phyloP scores from a whole-genome alignment of 805 yeast genomes.

The Lipomyces oligophaga region DNA sequence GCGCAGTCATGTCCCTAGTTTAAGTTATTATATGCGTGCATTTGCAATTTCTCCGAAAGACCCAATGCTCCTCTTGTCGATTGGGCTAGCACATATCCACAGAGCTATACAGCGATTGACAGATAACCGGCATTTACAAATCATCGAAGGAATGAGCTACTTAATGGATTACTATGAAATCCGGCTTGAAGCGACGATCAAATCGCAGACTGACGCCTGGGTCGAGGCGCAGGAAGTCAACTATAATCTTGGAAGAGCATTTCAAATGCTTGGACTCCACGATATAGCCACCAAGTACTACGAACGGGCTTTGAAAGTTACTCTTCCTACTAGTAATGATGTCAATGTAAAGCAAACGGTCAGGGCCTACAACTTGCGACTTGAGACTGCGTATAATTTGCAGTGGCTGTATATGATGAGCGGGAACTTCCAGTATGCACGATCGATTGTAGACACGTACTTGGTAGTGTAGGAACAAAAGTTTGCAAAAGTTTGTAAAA shows the following conservation, averaged over 20 bases:
- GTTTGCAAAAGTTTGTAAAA: no score
- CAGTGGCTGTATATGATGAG: constrained; percentile 68
- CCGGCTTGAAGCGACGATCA: constrained; percentile 38
- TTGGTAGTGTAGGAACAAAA: constrained; percentile 38
- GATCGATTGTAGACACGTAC: constrained; percentile 60
- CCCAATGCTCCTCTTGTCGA: constrained; percentile 69
- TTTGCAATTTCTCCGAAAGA: constrained; percentile 65
- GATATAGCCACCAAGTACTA: constrained; percentile 72
- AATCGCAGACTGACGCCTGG: constrained; percentile 34
- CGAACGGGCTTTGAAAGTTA: constrained; percentile 53
- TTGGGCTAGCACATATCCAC: constrained; percentile 80
- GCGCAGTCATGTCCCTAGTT: constrained; percentile 75
- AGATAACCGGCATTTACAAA: constrained; percentile 77
- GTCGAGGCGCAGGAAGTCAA: constrained; percentile 69
- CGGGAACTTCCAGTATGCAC: constrained; percentile 67
- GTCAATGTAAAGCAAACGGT: constrained; percentile 45
- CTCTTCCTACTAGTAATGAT: constrained; percentile 16
- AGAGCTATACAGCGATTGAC: constrained; percentile 89
- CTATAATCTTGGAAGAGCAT: constrained; percentile 79
- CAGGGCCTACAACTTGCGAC: constrained; percentile 50
- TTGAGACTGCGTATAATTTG: constrained; percentile 84
- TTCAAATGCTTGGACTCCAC: constrained; percentile 75
- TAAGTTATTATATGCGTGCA: constrained; percentile 71
- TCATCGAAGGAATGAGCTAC: constrained; percentile 81
- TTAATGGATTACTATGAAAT: constrained; percentile 64